Percentiles rank a stretch among this genome's conserved stretches.
phyloP scores from a whole-genome alignment of 2,329 filamentous ascomycete species.

The Trichocomaceae sp. region DNA sequence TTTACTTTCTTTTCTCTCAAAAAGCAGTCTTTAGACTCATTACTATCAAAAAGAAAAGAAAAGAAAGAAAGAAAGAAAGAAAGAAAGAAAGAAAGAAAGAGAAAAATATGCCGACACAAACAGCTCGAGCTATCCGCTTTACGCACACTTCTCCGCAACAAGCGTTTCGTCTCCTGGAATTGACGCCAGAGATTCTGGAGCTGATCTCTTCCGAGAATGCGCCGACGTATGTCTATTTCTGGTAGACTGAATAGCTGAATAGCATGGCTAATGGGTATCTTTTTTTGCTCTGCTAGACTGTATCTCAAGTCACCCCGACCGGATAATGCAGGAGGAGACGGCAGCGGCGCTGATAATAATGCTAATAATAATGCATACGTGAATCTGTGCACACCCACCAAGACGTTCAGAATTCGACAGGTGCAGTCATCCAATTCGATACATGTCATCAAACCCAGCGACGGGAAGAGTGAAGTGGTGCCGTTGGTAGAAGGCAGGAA shows the following conservation, averaged over 20 bases:
- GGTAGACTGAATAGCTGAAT: not conserved
- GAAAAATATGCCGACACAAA: constrained; percentile 41
- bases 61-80: too few relatives aligned
- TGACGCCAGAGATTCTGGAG: constrained; percentile 52
- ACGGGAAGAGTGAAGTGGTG: constrained; percentile 19
- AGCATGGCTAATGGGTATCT: not conserved
- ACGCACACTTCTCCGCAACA: constrained; percentile 42
- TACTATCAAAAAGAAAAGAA: too few relatives aligned
- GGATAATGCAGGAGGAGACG: constrained; percentile 21
- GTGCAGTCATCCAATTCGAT: constrained; percentile 61
- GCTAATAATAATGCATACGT: constrained; percentile 35
- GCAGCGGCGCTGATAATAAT: constrained; percentile 9
- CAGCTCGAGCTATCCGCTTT: constrained; percentile 32
- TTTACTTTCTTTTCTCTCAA: too few relatives aligned
- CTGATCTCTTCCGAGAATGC: constrained; percentile 45
- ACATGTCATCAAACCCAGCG: constrained; percentile 46
- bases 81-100: too few relatives aligned
- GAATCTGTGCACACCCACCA: constrained; percentile 53
- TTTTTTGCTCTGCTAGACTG: constrained; percentile 23
- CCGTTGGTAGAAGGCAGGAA: constrained; percentile 14
- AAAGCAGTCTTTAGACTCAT: too few relatives aligned
- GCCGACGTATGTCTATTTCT: constrained; percentile 25
- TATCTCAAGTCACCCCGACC: constrained; percentile 39
- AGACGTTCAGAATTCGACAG: constrained; percentile 56
- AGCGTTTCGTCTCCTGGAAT: constrained; percentile 54